Conservation (phyloP, 768 basidiomycete species). For the Tulasnella sp. region DNA sequence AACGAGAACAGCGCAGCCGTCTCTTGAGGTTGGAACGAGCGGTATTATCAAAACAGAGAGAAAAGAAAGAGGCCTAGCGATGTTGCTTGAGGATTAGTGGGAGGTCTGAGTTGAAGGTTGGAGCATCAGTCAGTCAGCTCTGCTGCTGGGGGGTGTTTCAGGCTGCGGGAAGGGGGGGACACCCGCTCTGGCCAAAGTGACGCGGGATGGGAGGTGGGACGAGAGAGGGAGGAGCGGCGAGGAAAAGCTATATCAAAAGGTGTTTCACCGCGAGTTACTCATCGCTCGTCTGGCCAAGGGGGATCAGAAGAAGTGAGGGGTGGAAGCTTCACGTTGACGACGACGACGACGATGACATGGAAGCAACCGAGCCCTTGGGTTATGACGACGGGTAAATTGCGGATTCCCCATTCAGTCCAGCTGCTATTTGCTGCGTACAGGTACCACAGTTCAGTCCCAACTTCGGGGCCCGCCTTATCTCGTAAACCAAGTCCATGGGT, state of each 20-base stretch:
- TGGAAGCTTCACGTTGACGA: neutral
- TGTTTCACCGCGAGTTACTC: neutral
- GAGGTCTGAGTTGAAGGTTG: neutral
- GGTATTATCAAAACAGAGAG: neutral
- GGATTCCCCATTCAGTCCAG: neutral
- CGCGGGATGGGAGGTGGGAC: neutral
- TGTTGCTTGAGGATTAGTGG: neutral
- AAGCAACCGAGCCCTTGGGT: neutral
- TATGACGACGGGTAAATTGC: conserved; percentile 2
- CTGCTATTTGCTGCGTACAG: neutral
- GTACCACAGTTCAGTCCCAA: neutral
- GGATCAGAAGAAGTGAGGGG: neutral
- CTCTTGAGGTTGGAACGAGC: neutral
- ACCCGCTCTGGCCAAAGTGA: neutral
- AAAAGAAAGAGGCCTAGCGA: neutral
- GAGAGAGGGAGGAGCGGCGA: neutral
- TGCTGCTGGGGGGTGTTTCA: neutral
- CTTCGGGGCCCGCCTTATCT: neutral
- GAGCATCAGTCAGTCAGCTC: neutral
- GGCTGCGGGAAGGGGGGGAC: neutral
- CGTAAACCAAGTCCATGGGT: neutral
- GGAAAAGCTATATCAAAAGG: neutral
- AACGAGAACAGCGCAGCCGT: conserved; percentile 20
- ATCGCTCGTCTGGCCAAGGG: neutral
- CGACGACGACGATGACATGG: conserved; percentile 2